These are phyloP conservation scores for Solanum appendiculatum DNA, from an alignment of 257 asterid species.

Conservation along the genomic window DNA sequence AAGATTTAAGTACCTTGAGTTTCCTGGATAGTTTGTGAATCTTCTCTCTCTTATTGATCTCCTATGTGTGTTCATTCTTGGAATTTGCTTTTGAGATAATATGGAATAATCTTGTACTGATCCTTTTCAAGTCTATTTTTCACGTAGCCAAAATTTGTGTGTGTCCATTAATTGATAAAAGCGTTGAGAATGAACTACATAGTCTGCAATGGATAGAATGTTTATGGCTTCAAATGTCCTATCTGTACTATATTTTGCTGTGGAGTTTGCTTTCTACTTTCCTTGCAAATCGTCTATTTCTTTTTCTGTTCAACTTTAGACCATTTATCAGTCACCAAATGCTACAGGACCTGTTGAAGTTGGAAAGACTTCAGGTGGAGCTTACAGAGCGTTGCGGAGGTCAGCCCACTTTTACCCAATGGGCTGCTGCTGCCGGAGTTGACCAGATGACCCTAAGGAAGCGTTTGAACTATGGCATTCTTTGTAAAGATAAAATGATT, in stretches of 20 bases:
- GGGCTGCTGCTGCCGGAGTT: conserved; percentile 93
- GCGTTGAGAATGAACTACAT: background rate
- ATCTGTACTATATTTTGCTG: background rate
- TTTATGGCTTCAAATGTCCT: background rate
- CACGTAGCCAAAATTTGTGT: background rate
- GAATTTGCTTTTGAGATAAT: background rate
- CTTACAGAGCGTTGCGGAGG: conserved; percentile 50
- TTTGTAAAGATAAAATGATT: conserved; percentile 86
- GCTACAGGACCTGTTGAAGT: conserved; percentile 65
- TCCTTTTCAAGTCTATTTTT: background rate
- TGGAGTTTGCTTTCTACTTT: background rate
- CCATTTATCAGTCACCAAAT: background rate
- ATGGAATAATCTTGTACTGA: background rate
- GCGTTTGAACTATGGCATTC: conserved; percentile 61
- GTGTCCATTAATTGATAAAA: background rate
- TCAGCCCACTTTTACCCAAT: conserved; percentile 60
- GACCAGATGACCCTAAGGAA: conserved; percentile 73
- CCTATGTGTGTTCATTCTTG: background rate
- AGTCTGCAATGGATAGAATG: background rate
- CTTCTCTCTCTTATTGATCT: background rate
- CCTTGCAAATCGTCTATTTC: background rate
- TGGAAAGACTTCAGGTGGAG: conserved; percentile 74
- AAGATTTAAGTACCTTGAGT: background rate
- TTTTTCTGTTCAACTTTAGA: background rate
- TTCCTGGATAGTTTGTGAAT: background rate